Evolutionary conservation across 2,329 filamentous ascomycete species (phyloP), one percentile per base, ranked within the genome.

Genomic region (Conoideocrella luteorostrata): DNA sequence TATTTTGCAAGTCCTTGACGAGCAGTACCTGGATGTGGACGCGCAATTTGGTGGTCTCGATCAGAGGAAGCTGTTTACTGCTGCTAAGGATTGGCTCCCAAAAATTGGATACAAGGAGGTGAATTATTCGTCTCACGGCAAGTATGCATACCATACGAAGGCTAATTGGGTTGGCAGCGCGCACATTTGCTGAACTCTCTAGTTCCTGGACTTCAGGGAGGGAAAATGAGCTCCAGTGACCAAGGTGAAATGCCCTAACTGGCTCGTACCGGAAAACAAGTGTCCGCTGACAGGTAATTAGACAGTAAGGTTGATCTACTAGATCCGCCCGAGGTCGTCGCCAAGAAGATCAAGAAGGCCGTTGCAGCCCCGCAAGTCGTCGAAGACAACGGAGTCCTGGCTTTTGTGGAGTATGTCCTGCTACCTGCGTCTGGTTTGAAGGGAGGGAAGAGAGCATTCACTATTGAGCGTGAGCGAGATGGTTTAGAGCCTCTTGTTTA

Each of bases 281-380:
- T n/a, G n/a, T 29, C 4, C 4, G 20, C 22, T 5, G 3, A 32
- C 32, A 33, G 37, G 11, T 10, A 20, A 65, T 66, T 69, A 55
- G 84, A 90, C 64, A 87, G 81, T 59, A 96, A 96, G 69, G 94
- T 97, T 52, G 93, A 97, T 59, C 74, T 97, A n/a, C 77, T 97
- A 15, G 93, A 97, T 58, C 53, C 77, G 0, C 70, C 85, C 0
- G 88, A 94, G 0, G 67, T 70, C 2, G 84, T 97, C 12, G 71
- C 75, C 53, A 88, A 85, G 72, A 95, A 95, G 73, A 72, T 95
- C 42, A 82, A 82, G 59, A 96, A 96, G 66, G 89, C 91, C 0
- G 79, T 84, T 50, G 86, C 86, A 18, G 78, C 80, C 13, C 89
- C 89, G 24, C 80, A 81, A 57, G 74, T 84, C 21, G 74, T 87